Evolutionary conservation across 2,329 filamentous ascomycete species (phyloP).

Genomic region (Colletotrichum acutatum): DNA sequence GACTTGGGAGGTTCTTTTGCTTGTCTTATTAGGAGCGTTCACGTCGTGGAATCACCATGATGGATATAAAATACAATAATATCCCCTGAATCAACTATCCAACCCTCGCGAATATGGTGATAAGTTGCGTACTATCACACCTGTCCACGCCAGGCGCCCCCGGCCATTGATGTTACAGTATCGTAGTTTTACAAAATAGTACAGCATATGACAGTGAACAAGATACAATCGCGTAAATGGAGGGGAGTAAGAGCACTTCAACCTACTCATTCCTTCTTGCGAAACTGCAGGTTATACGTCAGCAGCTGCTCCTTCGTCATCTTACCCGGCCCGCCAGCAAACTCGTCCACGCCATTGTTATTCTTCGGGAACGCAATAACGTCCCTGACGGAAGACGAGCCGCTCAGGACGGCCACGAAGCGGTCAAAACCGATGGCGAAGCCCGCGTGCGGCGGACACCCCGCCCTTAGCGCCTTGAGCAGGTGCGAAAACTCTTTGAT

Average conservation of each 20-base stretch:
- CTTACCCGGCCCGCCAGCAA: constrained; percentile 80
- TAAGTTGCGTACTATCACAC: too few species aligned
- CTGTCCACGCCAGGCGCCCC: too few species aligned
- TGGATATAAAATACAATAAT: neutral
- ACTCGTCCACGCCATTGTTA: constrained; percentile 85
- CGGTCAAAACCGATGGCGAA: constrained; percentile 94
- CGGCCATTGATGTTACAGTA: neutral
- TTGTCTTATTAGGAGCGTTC: constrained; percentile 25
- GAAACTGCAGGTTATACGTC: constrained; percentile 57
- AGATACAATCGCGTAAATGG: neutral
- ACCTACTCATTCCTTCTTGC: neutral
- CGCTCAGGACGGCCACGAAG: constrained; percentile 82
- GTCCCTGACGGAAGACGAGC: constrained; percentile 82
- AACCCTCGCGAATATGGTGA: too few species aligned
- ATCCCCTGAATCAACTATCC: too few species aligned
- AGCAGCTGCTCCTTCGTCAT: constrained; percentile 68
- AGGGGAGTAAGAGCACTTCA: neutral
- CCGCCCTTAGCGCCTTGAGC: constrained; percentile 81
- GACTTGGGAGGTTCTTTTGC: neutral
- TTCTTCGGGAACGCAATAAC: constrained; percentile 98
- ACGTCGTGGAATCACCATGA: neutral
- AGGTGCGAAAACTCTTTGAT: constrained; percentile 88
- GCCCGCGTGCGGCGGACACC: constrained; percentile 94
- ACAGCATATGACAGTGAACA: neutral
- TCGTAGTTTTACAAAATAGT: neutral